A percentile compares a stretch with the other conserved stretches of the same genome.
Conservation (phyloP, 345 rosid species). For the Salix udensis region DNA sequence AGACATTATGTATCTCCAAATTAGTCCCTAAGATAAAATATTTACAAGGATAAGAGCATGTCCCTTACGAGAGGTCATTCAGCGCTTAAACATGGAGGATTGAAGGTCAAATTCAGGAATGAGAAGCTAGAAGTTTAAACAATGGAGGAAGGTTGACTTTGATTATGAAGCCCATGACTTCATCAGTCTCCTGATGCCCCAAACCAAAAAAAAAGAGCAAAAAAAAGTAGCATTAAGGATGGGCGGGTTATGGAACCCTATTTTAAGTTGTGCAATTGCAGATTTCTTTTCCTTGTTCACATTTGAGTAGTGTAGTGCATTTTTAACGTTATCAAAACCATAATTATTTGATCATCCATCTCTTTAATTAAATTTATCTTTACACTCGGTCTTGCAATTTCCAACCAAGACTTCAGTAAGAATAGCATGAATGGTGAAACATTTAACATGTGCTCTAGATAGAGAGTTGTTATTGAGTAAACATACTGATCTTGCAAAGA, state of each 20-base stretch:
- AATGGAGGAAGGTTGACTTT: neutral
- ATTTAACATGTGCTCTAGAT: neutral
- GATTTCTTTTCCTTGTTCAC: neutral
- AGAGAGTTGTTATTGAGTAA: neutral
- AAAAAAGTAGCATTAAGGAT: neutral
- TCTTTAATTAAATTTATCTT: neutral
- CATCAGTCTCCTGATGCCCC: neutral
- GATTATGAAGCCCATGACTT: neutral
- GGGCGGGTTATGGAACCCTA: neutral
- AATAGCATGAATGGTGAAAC: neutral
- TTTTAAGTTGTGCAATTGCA: neutral
- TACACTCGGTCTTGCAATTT: neutral
- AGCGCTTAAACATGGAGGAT: neutral
- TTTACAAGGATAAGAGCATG: neutral
- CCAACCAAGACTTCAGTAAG: neutral
- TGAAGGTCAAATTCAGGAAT: neutral
- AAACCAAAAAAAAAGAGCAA: neutral
- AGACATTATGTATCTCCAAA: neutral
- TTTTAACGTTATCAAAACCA: neutral
- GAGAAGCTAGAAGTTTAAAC: neutral
- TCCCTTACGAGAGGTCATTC: neutral
- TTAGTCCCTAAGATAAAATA: neutral
- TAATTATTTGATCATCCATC: neutral
- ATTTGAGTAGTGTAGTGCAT: neutral
- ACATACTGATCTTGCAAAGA: neutral